phyloP scores from a whole-genome alignment of 2,329 filamentous ascomycete species.

The Massarina eburnea region DNA sequence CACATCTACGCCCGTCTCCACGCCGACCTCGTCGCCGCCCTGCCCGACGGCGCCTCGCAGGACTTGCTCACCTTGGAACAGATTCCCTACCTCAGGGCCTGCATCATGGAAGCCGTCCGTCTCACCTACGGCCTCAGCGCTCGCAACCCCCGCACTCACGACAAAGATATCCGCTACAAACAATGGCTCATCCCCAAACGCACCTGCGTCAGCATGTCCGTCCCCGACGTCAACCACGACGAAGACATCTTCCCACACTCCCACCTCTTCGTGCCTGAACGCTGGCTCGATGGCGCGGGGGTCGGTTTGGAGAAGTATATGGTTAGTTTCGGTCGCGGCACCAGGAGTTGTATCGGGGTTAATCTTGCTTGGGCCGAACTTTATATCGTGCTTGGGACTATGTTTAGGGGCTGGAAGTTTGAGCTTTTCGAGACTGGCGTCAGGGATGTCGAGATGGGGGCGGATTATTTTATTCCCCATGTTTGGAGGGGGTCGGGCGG shows the following conservation, averaged over 20 bases:
- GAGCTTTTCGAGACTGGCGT: slow-evolving; percentile 32
- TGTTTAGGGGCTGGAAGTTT: slow-evolving; percentile 37
- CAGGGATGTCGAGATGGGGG: slow-evolving; percentile 34
- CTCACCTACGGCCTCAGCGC: slow-evolving; percentile 45
- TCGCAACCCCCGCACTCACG: slow-evolving; percentile 39
- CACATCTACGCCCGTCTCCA: slow-evolving; percentile 34
- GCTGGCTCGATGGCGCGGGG: slow-evolving; percentile 41
- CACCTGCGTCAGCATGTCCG: slow-evolving; percentile 44
- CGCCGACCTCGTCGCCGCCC: slow-evolving; percentile 29
- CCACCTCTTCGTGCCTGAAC: slow-evolving; percentile 41
- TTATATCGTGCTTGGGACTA: slow-evolving; percentile 35
- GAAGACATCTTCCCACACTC: slow-evolving; percentile 42
- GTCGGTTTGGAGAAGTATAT: slow-evolving; percentile 42
- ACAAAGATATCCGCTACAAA: slow-evolving; percentile 21
- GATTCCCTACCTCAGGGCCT: slow-evolving; percentile 29
- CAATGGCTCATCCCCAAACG: slow-evolving; percentile 35
- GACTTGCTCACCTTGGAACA: slow-evolving; percentile 28
- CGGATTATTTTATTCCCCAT: slow-evolving; percentile 45
- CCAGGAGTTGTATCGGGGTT: slow-evolving; percentile 46
- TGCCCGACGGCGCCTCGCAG: slow-evolving; percentile 26
- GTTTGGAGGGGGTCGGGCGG: slow-evolving; percentile 37
- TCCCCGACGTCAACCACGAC: slow-evolving; percentile 39
- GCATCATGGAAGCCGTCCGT: slow-evolving; percentile 35
- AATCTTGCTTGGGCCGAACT: slow-evolving; percentile 41
- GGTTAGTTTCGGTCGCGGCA: slow-evolving; percentile 46